Evolutionary conservation across 2,329 filamentous ascomycete species (phyloP), one percentile per base, ranked within the genome.

Genomic region (Oidium heveae): DNA sequence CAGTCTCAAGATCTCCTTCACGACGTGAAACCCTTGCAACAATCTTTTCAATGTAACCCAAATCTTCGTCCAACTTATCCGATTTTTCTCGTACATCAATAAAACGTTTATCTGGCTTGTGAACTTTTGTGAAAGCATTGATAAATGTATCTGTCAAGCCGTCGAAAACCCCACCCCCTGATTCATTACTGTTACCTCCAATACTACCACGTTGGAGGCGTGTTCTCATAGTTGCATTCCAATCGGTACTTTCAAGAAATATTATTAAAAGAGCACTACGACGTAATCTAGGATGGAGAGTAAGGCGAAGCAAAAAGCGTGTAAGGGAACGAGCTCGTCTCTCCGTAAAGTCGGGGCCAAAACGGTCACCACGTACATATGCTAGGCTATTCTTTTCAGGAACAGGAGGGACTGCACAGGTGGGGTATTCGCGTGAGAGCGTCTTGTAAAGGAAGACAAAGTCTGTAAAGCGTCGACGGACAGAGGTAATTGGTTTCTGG

Each of bases 321-420:
- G 93, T 82, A 54, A 98, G 74, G 3, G 88, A 95, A 71, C 88
- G 84, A 53, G 86, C 87, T 61, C 91, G 80, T 36, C 91, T 81
- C 49, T 79, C 74, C 36, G 87, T 98, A 66, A 98, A 98, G 69
- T 96, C 91, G 52, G 82, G 70, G 9, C 88, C 87, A 68, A 98
- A 98, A 58, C 91, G 83, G 71, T 96, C 89, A 61, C 91, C 91
- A 37, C 88, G 84, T 53, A 96, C 91, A 65, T 96, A 96, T 65
- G 94, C 87, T 85, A 98, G 94, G 69, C 93, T 93, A 73, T 96
- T 89, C 74, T 96, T 98, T 70, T 96, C 91, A 54, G 91, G 91
- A 54, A 98, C 74, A 50, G 91, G 91, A 33, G 91, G 91, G 3
- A 98, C 86, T 51, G 91, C 91, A 68, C 84, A 86, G 70, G 86